phyloP scores from a whole-genome alignment of 2,329 filamentous ascomycete genomes.

The Pseudogymnoascus sp. region DNA sequence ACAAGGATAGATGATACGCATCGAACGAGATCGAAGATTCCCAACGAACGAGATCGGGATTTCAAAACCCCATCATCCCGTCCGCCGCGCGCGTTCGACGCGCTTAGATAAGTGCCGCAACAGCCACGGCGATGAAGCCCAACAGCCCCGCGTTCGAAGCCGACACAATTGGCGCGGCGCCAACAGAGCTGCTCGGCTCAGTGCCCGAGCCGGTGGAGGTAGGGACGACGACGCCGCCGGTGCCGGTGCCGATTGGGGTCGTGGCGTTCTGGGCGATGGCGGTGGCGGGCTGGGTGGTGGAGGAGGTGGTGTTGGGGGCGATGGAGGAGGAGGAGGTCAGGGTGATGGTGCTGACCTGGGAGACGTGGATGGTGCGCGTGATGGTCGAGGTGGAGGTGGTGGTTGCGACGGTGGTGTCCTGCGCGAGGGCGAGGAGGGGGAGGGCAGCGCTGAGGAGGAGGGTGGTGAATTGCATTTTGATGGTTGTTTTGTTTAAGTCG shows the following conservation, averaged over 20 bases:
- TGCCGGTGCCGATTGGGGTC: not conserved
- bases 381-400: conserved; percentile 2
- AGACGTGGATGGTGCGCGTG: not conserved
- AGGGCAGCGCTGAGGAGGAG: not conserved
- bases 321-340: not conserved
- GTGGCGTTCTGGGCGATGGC: not conserved
- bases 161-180: not conserved
- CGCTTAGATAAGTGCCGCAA: not conserved
- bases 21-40: not conserved
- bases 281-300: not conserved
- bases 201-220: not conserved
- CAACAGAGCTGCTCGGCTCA: not conserved
- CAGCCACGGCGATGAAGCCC: not conserved
- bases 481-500: not conserved
- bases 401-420: not conserved
- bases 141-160: not conserved
- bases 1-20: not conserved
- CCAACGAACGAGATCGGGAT: not conserved
- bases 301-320: not conserved
- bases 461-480: not conserved
- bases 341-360: not conserved
- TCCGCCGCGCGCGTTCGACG: not conserved
- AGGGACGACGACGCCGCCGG: not conserved
- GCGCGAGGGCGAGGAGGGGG: conserved; percentile 2
- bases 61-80: too few relatives aligned